A percentile compares a stretch with the other conserved stretches of the same genome.
These are phyloP conservation scores for Botrytis aclada DNA, from an alignment of 2,329 filamentous ascomycete genomes.

Conservation along the genomic window DNA sequence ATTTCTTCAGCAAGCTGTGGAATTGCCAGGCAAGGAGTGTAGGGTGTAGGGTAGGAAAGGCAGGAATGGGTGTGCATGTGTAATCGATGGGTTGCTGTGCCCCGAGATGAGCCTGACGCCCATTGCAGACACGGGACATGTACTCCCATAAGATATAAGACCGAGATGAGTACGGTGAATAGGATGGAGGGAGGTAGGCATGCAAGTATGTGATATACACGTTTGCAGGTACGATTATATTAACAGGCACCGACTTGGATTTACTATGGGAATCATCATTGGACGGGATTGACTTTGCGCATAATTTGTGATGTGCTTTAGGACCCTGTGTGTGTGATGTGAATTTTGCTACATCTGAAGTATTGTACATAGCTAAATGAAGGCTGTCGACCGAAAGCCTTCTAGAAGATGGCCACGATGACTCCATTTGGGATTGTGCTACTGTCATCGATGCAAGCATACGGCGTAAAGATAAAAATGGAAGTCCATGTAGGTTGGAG, in stretches of 20 bases:
- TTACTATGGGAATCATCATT: neutral
- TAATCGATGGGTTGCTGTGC: neutral
- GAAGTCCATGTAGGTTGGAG: slow-evolving; percentile 1
- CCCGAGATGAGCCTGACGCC: slow-evolving; percentile 10
- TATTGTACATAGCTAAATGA: neutral
- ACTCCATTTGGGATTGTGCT: neutral
- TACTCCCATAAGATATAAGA: slow-evolving; percentile 2
- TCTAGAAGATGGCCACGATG: slow-evolving; percentile 7
- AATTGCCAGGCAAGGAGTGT: neutral
- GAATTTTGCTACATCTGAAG: neutral
- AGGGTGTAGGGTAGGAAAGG: neutral
- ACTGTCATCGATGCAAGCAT: neutral
- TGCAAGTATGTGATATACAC: neutral
- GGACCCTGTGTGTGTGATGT: neutral
- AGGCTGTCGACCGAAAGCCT: neutral
- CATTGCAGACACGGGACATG: slow-evolving; percentile 10
- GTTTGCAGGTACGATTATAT: neutral
- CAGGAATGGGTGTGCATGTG: slow-evolving; percentile 1
- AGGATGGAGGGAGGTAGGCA: neutral
- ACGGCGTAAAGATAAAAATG: slow-evolving; percentile 3
- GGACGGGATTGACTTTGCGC: neutral
- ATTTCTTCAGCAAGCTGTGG: neutral
- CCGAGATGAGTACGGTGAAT: neutral
- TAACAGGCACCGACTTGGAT: neutral
- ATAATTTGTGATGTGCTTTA: neutral